phyloP scores from a whole-genome alignment of 768 basidiomycete genomes.

The Mrakia blollopis region DNA sequence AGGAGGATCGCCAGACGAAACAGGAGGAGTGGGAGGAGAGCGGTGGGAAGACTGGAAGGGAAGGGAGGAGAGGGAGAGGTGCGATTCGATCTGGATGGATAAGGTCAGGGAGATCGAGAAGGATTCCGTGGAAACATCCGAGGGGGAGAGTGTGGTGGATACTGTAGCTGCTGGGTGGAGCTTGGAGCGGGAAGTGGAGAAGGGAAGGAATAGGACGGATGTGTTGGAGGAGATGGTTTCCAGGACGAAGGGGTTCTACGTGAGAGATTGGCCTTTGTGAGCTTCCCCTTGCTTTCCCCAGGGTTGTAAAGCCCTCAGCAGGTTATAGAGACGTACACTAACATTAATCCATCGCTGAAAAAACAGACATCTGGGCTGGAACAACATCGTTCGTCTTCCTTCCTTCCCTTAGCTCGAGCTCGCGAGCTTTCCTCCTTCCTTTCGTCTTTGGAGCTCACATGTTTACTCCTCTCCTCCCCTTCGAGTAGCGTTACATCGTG shows the following conservation, averaged over 20 bases:
- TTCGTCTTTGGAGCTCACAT: not conserved
- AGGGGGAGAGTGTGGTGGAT: not conserved
- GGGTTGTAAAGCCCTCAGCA: too few relatives aligned
- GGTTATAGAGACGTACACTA: too few relatives aligned
- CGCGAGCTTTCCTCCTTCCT: not conserved
- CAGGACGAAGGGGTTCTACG: constrained; percentile 49
- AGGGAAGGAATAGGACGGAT: constrained; percentile 40
- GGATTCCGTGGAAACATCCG: not conserved
- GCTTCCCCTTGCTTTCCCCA: not conserved
- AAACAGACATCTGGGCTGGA: constrained; percentile 48
- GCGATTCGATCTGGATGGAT: not conserved
- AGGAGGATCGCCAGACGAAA: not conserved
- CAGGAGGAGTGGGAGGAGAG: not conserved
- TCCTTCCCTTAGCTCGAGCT: not conserved
- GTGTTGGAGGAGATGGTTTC: constrained; percentile 44
- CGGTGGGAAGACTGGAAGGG: not conserved
- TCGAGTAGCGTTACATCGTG: constrained; percentile 47
- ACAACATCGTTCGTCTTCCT: constrained; percentile 44
- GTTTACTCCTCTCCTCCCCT: not conserved
- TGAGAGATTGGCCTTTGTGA: constrained; percentile 45
- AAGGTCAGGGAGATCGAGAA: not conserved
- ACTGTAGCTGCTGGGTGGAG: not conserved
- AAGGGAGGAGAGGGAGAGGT: not conserved
- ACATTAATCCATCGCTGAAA: too few relatives aligned
- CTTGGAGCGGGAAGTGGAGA: constrained; percentile 24